phyloP scores from a whole-genome alignment of 2,329 filamentous ascomycete genomes.

The Penicillium sp. region DNA sequence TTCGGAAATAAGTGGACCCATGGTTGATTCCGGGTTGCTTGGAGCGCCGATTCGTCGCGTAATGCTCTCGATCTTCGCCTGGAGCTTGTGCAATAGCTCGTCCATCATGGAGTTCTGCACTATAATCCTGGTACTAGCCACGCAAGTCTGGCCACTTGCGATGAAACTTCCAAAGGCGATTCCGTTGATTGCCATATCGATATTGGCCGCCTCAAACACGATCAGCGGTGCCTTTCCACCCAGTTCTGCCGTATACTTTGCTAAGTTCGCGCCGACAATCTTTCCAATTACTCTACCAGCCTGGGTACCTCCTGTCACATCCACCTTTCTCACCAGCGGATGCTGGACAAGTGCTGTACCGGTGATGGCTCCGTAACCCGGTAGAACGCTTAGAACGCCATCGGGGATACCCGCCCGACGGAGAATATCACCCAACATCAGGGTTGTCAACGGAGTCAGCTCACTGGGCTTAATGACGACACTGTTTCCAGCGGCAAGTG shows the following conservation, averaged over 20 bases:
- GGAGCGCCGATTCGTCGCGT: conserved; percentile 17
- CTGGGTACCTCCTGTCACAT: conserved; percentile 34
- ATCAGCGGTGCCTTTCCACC: conserved; percentile 40
- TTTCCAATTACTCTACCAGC: conserved; percentile 35
- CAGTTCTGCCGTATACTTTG: conserved; percentile 36
- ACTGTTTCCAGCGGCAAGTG: conserved; percentile 41
- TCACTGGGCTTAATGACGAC: conserved; percentile 43
- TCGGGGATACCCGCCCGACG: conserved; percentile 44
- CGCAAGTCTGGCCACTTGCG: conserved; percentile 55
- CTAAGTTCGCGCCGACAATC: conserved; percentile 33
- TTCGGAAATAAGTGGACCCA: conserved; percentile 20
- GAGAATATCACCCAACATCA: conserved; percentile 41
- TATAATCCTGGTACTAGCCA: conserved; percentile 54
- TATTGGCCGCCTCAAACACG: conserved; percentile 33
- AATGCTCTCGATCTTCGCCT: conserved; percentile 48
- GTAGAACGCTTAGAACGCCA: conserved; percentile 47
- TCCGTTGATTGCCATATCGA: conserved; percentile 31
- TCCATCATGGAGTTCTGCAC: conserved; percentile 47
- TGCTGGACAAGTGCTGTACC: conserved; percentile 31
- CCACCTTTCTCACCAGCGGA: conserved; percentile 32
- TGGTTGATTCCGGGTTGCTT: conserved; percentile 14
- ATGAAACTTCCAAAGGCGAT: conserved; percentile 48
- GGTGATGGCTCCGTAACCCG: conserved; percentile 53
- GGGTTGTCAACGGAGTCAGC: conserved; percentile 43
- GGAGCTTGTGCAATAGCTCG: conserved; percentile 39